Evolutionary conservation across 148 eudicot genomes (phyloP), one percentile per base, ranked within the genome.

Genomic region (Selenicereus undatus): DNA sequence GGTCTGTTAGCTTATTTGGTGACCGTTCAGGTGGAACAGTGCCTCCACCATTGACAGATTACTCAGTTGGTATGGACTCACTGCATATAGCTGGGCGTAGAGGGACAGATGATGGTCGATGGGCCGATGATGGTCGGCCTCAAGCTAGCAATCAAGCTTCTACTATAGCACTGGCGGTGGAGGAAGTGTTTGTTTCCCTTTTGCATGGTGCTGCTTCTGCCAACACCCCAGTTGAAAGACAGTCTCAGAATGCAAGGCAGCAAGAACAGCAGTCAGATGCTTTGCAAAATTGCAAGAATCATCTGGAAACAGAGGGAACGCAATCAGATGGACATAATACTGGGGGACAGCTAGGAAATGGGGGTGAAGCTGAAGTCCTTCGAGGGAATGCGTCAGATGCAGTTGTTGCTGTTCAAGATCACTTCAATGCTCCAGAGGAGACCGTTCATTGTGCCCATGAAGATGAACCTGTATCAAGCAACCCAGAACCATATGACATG

Each of bases 61-160:
- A 88, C 65, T 92, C 99, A 80, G 89, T 95, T 69, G 99, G 99
- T 84, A 88, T 92, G 86, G 97, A 92, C 79, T 92, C 97, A 1
- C 80, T 94, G 81, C 97, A 91, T 24, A 77, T 85, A 60, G 83
- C 89, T 20, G 93, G 93, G 62, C 91, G 98, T 77, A 91, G 99
- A 84, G 97, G 97, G 82, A 89, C 97, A 75, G 98, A 95, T 86
- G 97, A 91, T 85, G 99, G 99, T 79, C 88, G 99, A 60, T 96
- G 99, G 99, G 91, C 95, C 74, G 99, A 96, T 88, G 99, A 96
- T 85, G 99, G 99, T 77, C 98, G 88, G 84, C 99, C 99, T 60
- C 99, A 96, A 88, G 91, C 91, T 56, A 89, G 94, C 81, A 94
- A 92, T 83, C 92, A 92, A 84, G 91, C 99, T 81, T 87, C 94